Base-by-base conservation (phyloP, 257 asterid genomes). In the Ilex aquifolium region DNA sequence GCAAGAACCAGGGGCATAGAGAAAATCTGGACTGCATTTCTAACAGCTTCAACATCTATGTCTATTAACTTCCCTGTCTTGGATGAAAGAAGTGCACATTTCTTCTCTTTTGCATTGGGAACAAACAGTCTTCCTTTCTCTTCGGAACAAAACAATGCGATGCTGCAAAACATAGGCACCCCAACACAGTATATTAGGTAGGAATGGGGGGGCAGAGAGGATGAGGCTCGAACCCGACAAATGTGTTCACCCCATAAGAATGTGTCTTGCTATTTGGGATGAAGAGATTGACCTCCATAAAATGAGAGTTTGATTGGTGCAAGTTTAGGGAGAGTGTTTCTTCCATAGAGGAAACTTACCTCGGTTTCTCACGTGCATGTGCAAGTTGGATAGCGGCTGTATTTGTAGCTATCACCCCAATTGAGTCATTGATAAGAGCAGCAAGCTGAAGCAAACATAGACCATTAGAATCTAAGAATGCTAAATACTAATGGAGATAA, bases 311-410 rank as follows among this genome's bases (percentile, higher is more conserved):
- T 21, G 27, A 21, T 21, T 21, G 27, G 27, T 21, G 27, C 42
- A 8, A 36, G 42, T 36, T 36, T 36, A 3, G 16, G 1, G 17
- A 13, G n/a, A 16, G 17, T 48, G 59, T n/a, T 56, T 31, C 29
- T 57, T 21, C 39, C 10, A 5, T 58, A 60, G n/a, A 63, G 14
- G 66, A 54, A 65, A n/a, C 15, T 63, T 70, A 89, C 97, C 97
- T 83, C 52, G 96, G 96, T 72, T 87, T 90, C 64, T 72, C 77
- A 7, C 96, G 90, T 7, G 96, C 89, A 39, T 77, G 72, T 6
- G 96, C 96, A 10, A 90, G 88, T 63, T 85, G 97, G 44, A 90
- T 69, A 15, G 97, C 97, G 27, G 87, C 93, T 32, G 97, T 90
- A 66, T 90, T 90, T 2, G 95, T 82, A 46, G 88, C 74, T 67